A percentile compares a stretch with the other conserved stretches of the same genome.
Evolutionary conservation across 2,329 filamentous ascomycete genomes (phyloP).

Genomic region (Berkeleyomyces basicola): DNA sequence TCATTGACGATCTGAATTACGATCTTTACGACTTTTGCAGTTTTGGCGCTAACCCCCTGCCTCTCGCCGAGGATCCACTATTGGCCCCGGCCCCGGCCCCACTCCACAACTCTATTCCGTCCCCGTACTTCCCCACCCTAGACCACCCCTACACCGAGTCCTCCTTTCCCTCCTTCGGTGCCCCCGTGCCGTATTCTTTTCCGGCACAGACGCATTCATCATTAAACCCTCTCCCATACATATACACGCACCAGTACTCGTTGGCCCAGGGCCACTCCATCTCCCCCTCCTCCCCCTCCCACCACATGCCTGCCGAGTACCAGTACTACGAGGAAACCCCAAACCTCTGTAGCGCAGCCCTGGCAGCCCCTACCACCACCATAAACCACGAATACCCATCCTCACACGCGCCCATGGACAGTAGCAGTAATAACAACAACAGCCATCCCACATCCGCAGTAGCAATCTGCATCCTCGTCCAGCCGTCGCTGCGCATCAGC

Average conservation of each 20-base stretch:
- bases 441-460: no score
- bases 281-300: not conserved
- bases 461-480: constrained; percentile 66
- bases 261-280: no score
- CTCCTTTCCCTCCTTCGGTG: not conserved
- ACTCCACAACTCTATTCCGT: not conserved
- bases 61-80: not conserved
- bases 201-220: not conserved
- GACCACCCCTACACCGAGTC: not conserved
- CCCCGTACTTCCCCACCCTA: not conserved
- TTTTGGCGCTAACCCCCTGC: constrained; percentile 20
- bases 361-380: constrained; percentile 16
- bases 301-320: constrained; percentile 22
- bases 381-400: not conserved
- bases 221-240: not conserved
- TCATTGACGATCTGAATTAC: constrained; percentile 16
- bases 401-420: not conserved
- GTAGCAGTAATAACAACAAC: no score
- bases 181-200: not conserved
- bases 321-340: constrained; percentile 20
- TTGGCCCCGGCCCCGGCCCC: not conserved
- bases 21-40: constrained; percentile 14
- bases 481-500: constrained; percentile 64
- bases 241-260: no score
- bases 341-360: constrained; percentile 29